phyloP scores from a whole-genome alignment of 768 basidiomycete species.

The Mycena sanguinolenta region DNA sequence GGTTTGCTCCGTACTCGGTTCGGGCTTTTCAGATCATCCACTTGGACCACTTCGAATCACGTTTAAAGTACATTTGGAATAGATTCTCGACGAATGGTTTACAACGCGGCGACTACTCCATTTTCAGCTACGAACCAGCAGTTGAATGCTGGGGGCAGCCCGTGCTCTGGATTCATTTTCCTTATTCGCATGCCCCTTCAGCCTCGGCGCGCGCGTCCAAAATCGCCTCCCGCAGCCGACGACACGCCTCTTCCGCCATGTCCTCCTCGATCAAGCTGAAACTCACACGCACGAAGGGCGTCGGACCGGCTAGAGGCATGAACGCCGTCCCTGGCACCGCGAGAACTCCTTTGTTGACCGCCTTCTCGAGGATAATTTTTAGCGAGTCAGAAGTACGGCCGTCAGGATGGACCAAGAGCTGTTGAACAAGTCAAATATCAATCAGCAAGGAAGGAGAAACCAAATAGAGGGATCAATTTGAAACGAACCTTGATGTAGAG shows the following conservation, averaged over 20 bases:
- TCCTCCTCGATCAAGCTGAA: constrained; percentile 34
- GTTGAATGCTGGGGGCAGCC: not conserved
- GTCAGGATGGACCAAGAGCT: constrained; percentile 20
- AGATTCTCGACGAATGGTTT: too few relatives aligned
- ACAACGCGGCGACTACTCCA: too few relatives aligned
- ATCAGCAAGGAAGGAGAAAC: too few relatives aligned
- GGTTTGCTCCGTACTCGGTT: too few relatives aligned
- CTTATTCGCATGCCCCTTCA: not conserved
- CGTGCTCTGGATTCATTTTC: not conserved
- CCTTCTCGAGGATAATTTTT: constrained; percentile 1
- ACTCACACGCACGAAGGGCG: constrained; percentile 35
- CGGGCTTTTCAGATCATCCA: too few relatives aligned
- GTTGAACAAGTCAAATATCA: too few relatives aligned
- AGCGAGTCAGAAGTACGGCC: not conserved
- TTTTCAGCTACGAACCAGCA: too few relatives aligned
- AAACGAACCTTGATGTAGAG: constrained; percentile 62
- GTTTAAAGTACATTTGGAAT: too few relatives aligned
- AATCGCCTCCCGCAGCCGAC: constrained; percentile 29
- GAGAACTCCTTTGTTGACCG: constrained; percentile 31
- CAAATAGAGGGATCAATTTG: too few relatives aligned
- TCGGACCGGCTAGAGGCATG: constrained; percentile 30
- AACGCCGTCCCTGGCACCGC: constrained; percentile 35
- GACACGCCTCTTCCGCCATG: constrained; percentile 33
- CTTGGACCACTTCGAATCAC: too few relatives aligned
- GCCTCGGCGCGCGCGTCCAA: constrained; percentile 31